Conservation (phyloP, 75 land plant genomes). For the Pinus tabuliformis region DNA sequence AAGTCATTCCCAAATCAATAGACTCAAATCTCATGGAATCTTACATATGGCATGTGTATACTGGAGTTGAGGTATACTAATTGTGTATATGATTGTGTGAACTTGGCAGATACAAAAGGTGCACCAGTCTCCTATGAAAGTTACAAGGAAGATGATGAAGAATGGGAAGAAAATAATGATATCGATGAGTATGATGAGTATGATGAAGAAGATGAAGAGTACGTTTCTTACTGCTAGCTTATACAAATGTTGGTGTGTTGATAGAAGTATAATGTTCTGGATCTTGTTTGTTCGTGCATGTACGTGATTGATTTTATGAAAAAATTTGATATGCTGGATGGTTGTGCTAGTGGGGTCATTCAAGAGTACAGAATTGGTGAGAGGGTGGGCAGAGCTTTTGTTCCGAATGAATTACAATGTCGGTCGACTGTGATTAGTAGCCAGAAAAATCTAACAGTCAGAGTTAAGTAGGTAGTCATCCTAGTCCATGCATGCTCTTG, state of each 20-base stretch:
- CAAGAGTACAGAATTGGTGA: no score
- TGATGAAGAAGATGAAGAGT: no score
- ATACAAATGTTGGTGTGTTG: background rate
- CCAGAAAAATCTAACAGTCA: no score
- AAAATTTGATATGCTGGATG: background rate
- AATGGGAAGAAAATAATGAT: no score
- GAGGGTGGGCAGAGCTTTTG: no score
- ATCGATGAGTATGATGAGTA: background rate
- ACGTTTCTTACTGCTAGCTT: background rate
- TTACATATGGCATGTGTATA: background rate
- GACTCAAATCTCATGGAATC: background rate
- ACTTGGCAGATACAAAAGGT: slow-evolving; percentile 6
- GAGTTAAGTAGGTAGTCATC: no score
- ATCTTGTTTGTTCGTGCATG: background rate
- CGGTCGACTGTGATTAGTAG: no score
- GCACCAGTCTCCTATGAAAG: background rate
- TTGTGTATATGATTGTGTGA: background rate
- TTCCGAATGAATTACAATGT: no score
- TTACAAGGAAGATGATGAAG: background rate
- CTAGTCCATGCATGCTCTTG: no score
- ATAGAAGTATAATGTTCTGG: background rate
- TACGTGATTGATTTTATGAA: background rate
- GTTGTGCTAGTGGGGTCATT: no score
- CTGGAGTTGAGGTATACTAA: background rate
- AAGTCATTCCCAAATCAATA: background rate